Conservation (phyloP, 2,329 filamentous ascomycete genomes). For the Coniella lustricola region DNA sequence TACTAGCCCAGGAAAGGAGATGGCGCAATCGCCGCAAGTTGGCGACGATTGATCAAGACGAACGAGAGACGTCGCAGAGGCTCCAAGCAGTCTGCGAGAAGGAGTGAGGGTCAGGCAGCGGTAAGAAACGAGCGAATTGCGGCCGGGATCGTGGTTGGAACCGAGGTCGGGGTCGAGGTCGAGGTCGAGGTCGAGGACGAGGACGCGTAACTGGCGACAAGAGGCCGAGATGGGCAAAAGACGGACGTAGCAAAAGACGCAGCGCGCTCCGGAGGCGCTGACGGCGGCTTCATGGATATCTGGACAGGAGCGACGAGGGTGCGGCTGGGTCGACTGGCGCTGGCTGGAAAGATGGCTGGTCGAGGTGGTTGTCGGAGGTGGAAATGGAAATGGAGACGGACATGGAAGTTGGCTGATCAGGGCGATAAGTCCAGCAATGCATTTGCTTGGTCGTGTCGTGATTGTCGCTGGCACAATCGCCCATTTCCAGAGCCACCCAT, state of each 20-base stretch:
- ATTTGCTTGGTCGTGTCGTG: not conserved
- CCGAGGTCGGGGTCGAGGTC: too few relatives aligned
- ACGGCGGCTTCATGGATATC: conserved; percentile 12
- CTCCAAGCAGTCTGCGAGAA: too few relatives aligned
- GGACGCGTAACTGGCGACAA: not conserved
- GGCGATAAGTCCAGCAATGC: not conserved
- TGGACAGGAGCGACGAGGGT: not conserved
- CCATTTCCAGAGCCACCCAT: too few relatives aligned
- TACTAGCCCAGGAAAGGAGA: not conserved
- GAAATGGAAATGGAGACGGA: not conserved
- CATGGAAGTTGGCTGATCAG: not conserved
- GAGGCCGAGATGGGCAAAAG: not conserved
- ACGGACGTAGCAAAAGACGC: conserved; percentile 9
- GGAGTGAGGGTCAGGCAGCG: too few relatives aligned
- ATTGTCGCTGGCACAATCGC: not conserved
- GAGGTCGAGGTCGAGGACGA: too few relatives aligned
- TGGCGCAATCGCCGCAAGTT: not conserved
- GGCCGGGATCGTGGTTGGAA: too few relatives aligned
- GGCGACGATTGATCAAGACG: too few relatives aligned
- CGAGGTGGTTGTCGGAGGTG: not conserved
- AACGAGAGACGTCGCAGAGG: too few relatives aligned
- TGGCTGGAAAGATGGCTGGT: not conserved
- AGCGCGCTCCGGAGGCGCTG: conserved; percentile 11
- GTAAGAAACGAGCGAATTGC: too few relatives aligned
- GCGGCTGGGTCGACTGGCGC: not conserved